These are phyloP conservation scores for Amanita muscaria DNA, from an alignment of 768 basidiomycete genomes.

Conservation along the genomic window DNA sequence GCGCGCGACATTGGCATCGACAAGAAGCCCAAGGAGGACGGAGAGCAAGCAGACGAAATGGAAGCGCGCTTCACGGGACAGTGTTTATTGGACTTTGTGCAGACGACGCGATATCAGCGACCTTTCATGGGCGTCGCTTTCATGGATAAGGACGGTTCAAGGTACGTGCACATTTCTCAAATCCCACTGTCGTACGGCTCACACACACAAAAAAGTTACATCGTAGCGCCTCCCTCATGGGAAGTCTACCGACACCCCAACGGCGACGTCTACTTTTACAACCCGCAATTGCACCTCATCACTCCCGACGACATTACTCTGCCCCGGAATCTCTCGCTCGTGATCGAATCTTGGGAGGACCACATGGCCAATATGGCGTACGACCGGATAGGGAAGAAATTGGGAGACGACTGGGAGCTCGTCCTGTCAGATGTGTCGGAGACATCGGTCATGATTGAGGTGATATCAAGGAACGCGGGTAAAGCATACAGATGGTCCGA, in stretches of 20 bases:
- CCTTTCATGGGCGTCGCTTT: constrained; percentile 5
- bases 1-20: no score
- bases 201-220: background rate
- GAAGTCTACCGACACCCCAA: constrained; percentile 32
- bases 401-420: constrained; percentile 33
- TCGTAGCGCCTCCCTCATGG: constrained; percentile 20
- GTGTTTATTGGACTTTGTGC: constrained; percentile 11
- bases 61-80: background rate
- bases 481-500: constrained; percentile 29
- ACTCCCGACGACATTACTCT: constrained; percentile 33
- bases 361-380: constrained; percentile 26
- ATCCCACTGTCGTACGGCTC: no score
- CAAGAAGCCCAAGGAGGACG: no score
- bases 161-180: constrained; percentile 1
- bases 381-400: constrained; percentile 18
- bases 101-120: constrained; percentile 12
- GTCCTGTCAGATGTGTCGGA: constrained; percentile 30
- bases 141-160: background rate
- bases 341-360: constrained; percentile 28
- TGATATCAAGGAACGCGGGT: constrained; percentile 27
- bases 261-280: constrained; percentile 36
- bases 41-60: no score
- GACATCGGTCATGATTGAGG: constrained; percentile 25
- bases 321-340: constrained; percentile 21
- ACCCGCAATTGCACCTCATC: constrained; percentile 25